Evolutionary conservation across 306 rosid genomes (phyloP).

Genomic region (Castanospermum australe): DNA sequence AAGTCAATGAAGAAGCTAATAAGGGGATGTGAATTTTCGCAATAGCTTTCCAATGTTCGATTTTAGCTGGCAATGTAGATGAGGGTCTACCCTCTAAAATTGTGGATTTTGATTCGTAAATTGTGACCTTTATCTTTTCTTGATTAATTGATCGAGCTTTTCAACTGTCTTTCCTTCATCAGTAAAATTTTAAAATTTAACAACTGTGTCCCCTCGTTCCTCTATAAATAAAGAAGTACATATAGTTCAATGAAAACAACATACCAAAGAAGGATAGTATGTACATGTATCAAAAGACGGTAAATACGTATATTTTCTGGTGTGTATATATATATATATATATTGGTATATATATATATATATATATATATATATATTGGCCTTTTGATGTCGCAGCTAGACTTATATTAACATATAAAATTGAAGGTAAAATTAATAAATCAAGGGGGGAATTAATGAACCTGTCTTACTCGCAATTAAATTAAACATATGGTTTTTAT

Average conservation of each 20-base stretch:
- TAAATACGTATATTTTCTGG: constrained; percentile 14
- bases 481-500: not conserved
- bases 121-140: not conserved
- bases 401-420: constrained; percentile 11
- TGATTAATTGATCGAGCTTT: not conserved
- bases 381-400: constrained; percentile 35
- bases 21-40: constrained; percentile 16
- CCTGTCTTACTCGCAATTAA: constrained; percentile 26
- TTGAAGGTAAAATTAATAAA: constrained; percentile 12
- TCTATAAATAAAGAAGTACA: not conserved
- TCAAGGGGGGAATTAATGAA: constrained; percentile 31
- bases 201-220: constrained; percentile 26
- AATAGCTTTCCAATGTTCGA: constrained; percentile 28
- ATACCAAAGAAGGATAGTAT: not conserved
- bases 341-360: not conserved
- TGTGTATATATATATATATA: not conserved
- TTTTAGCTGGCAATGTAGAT: constrained; percentile 8
- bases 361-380: not conserved
- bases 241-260: constrained; percentile 21
- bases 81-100: not conserved
- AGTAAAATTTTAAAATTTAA: not conserved
- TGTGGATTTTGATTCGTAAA: not conserved
- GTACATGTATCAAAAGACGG: constrained; percentile 39
- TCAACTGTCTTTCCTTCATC: constrained; percentile 11
- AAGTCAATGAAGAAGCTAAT: constrained; percentile 27